Base-by-base conservation (phyloP, 2,329 filamentous ascomycete species). In the Apiospora saccharicola region DNA sequence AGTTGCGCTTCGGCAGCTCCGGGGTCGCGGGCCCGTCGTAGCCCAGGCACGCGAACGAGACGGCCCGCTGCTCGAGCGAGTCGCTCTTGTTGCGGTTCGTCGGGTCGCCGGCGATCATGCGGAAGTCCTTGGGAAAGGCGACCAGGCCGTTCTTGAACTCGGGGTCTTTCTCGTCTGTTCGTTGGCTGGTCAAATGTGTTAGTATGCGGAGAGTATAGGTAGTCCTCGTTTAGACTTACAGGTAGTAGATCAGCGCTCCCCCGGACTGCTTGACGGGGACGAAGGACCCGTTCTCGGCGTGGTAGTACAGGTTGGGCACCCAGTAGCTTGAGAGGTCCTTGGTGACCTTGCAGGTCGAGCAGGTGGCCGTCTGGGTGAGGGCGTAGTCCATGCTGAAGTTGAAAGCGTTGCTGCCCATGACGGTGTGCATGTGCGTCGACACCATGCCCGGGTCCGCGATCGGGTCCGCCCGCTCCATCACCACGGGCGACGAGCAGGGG, bases 321-420 rank as follows among this genome's bases (percentile, higher is more conserved):
- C 92, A 93, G 82, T 94, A 93, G 77, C 90, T 92, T 71, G 88
- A 91, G 72, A 88, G 82, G 79, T 93, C 91, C 74, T 89, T 83
- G 41, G 85, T 84, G 71, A 91, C 90, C 46, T 86, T 85, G 80
- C 91, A 93, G 4, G 91, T 91, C 1, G 91, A 91, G 80, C 92
- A 93, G 14, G 86, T 86, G 1, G 89, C 87, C 34, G 79, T 79
- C 71, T 84, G 82, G n/a, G 88, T 87, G 47, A 85, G 82, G 12
- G 84, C 82, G 77, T 87, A 91, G 71, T 82, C 83, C 84, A 90
- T 88, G 41, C 80, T 82, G 73, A 88, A 85, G 53, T 85, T 84
- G 78, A 93, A 92, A 10, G 85, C 89, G 74, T 88, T 90, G 26
- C 90, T 90, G 19, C 91, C 90, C 79, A 89, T 87, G 73, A 93